Evolutionary conservation across 2,329 filamentous ascomycete genomes (phyloP), one percentile per base, ranked within the genome.

Genomic region (Monosporascus sp.): DNA sequence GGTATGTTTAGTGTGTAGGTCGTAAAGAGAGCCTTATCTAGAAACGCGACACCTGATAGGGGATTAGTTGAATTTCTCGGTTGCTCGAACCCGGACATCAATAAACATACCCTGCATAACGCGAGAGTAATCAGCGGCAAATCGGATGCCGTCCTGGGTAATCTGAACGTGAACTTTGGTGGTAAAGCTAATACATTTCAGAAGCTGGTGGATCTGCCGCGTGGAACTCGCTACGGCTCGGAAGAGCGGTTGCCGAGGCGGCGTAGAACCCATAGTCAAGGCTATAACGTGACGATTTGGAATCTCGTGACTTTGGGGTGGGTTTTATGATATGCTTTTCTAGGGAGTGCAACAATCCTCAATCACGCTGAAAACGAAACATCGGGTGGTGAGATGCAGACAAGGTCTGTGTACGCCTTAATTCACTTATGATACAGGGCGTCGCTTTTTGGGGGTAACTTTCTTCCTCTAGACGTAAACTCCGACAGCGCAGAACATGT

Each of bases 401-500:
- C 56, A 56, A 58, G 60, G 60, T 54, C 61, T 66, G 60, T 63
- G 61, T 62, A 60, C 53, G 61, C 62, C 62, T 68, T 56, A 67
- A 67, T 69, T 68, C 61, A 71, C 65, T 67, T 75, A 75, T 69
- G 63, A 61, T 74, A 76, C 69, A 75, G 65, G 61, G 64, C 61
- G 60, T 62, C 51, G 56, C 52, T 59, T 55, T 61, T 56, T 59
- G 55, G 65, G 71, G 75, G 74, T 77, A 75, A 83, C 71, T 79
- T 79, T 64, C 45, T 55, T 56, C 52, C 43, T 59, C 75, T 84
- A 99, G 72, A 99, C 91, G 85, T 99, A 97, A 69, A 99, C 94
- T 71, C 94, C 94, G 70, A 94, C 94, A 56, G 92, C 94, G 75
- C 94, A 99, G 76, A 99, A 97, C 88, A 97, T 96, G 76, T 94